These are phyloP conservation scores for Pezicula rhizophila DNA, from an alignment of 2,329 filamentous ascomycete genomes.

Conservation along the genomic window DNA sequence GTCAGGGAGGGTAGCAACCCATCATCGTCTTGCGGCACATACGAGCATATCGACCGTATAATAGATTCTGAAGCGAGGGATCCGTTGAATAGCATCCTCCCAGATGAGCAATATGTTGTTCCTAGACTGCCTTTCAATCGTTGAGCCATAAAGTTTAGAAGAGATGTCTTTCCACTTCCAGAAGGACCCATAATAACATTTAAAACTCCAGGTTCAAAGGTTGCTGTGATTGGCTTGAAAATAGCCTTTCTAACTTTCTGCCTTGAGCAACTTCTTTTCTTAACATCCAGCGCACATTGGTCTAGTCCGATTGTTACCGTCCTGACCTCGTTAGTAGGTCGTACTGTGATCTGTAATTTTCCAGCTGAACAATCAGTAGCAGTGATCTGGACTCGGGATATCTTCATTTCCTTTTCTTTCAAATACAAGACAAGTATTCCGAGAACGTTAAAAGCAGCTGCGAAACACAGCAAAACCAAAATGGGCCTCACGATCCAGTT, in stretches of 20 bases:
- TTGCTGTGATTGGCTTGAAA: constrained; percentile 41
- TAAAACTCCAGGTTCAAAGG: constrained; percentile 43
- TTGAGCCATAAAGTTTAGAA: constrained; percentile 46
- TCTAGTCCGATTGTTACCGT: not conserved
- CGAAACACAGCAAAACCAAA: constrained; percentile 40
- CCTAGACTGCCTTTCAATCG: constrained; percentile 39
- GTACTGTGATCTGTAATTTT: not conserved
- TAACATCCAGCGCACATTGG: not conserved
- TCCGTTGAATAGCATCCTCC: constrained; percentile 20
- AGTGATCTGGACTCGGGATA: constrained; percentile 39
- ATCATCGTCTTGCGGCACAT: constrained; percentile 67
- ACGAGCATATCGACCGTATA: constrained; percentile 46
- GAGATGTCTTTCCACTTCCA: constrained; percentile 39
- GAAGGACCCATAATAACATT: constrained; percentile 56
- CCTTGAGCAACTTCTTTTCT: not conserved
- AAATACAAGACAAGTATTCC: constrained; percentile 41
- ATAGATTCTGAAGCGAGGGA: constrained; percentile 43
- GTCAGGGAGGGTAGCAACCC: constrained; percentile 57
- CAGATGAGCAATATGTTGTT: constrained; percentile 48
- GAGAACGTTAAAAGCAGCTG: constrained; percentile 39
- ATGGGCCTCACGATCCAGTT: constrained; percentile 48
- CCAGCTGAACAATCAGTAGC: not conserved
- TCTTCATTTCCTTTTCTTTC: constrained; percentile 37
- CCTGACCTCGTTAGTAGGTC: not conserved
- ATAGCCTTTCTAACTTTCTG: constrained; percentile 24